Evolutionary conservation across 2,329 filamentous ascomycete genomes (phyloP).

Genomic region (Sarocladiaceae sp.): DNA sequence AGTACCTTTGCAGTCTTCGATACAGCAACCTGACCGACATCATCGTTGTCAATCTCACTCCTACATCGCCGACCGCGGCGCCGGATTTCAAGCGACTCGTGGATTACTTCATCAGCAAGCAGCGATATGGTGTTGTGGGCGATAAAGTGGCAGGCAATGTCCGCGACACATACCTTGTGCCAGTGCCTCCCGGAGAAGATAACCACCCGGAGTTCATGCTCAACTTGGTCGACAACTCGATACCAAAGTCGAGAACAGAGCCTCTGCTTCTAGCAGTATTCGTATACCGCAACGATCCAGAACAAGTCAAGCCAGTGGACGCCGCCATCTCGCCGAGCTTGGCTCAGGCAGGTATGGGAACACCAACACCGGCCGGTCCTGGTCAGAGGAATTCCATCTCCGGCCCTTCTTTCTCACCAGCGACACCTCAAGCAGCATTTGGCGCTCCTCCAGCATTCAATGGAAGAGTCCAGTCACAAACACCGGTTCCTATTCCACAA

Average conservation of each 20-base stretch:
- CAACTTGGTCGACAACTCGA: slow-evolving; percentile 78
- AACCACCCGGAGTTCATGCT: slow-evolving; percentile 82
- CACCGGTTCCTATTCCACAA: slow-evolving; percentile 14
- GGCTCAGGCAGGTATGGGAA: slow-evolving; percentile 13
- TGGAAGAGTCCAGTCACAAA: slow-evolving; percentile 23
- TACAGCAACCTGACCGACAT: slow-evolving; percentile 82
- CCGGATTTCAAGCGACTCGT: slow-evolving; percentile 72
- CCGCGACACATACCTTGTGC: slow-evolving; percentile 87
- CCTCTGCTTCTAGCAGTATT: slow-evolving; percentile 80
- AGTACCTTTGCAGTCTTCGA: slow-evolving; percentile 84
- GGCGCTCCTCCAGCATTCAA: neutral
- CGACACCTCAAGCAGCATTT: slow-evolving; percentile 33
- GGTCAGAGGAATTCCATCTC: slow-evolving; percentile 43
- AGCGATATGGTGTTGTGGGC: slow-evolving; percentile 82
- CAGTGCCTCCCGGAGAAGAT: slow-evolving; percentile 67
- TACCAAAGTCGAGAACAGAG: slow-evolving; percentile 68
- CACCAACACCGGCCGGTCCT: slow-evolving; percentile 30
- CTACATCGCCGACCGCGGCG: slow-evolving; percentile 51
- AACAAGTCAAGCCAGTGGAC: slow-evolving; percentile 12
- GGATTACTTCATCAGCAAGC: slow-evolving; percentile 78
- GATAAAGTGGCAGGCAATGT: slow-evolving; percentile 72
- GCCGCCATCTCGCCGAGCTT: neutral
- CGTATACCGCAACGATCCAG: slow-evolving; percentile 66
- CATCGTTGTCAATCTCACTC: slow-evolving; percentile 69
- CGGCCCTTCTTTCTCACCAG: slow-evolving; percentile 51